phyloP scores from a whole-genome alignment of 345 rosid species.

The Eucalyptus marginata region DNA sequence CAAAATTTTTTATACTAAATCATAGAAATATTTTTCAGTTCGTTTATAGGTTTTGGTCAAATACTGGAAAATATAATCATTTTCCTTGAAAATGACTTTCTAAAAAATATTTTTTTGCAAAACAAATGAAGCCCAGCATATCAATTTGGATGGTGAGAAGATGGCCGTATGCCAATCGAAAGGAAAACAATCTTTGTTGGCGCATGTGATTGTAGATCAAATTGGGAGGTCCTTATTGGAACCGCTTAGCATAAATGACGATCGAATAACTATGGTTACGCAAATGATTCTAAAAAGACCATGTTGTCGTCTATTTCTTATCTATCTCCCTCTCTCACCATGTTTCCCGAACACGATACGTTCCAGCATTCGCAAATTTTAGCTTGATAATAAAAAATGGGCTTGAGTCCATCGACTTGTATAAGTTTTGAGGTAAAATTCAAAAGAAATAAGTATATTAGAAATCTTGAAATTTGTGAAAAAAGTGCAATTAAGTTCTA shows the following conservation, averaged over 20 bases:
- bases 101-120: fast-evolving
- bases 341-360: neutral
- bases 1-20: fast-evolving
- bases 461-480: fast-evolving
- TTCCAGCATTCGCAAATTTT: neutral
- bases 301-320: neutral
- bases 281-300: neutral
- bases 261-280: neutral
- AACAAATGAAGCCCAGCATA: fast-evolving
- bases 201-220: fast-evolving
- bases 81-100: no score
- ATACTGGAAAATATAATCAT: fast-evolving
- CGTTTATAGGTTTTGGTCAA: fast-evolving
- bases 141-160: neutral
- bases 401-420: no score
- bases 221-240: neutral
- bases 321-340: no score
- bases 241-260: neutral
- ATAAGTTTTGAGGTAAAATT: no score
- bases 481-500: no score
- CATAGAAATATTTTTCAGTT: fast-evolving
- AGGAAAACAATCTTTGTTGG: neutral
- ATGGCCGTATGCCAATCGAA: neutral
- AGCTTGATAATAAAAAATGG: neutral
- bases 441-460: no score